A percentile compares a stretch with the other conserved stretches of the same genome.
These are phyloP conservation scores for Naganishia kalamii DNA, from an alignment of 768 basidiomycete species.

Conservation along the genomic window DNA sequence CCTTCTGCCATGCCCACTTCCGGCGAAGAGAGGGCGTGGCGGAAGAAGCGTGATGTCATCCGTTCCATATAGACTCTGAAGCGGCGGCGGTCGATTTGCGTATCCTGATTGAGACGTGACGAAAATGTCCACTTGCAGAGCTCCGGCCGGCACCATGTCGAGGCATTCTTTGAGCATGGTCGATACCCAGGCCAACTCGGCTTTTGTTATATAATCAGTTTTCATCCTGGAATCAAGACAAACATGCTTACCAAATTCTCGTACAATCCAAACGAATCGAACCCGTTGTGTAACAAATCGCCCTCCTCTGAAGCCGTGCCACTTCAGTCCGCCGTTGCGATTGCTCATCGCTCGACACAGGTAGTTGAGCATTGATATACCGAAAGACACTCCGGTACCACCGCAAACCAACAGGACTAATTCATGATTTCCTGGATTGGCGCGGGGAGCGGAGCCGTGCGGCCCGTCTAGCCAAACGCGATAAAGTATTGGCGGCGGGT, in stretches of 20 bases:
- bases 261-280: slow-evolving; percentile 68
- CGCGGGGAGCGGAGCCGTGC: slow-evolving; percentile 60
- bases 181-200: slow-evolving; percentile 72
- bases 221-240: too few species aligned
- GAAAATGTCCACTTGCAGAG: slow-evolving; percentile 64
- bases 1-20: slow-evolving; percentile 20
- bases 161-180: slow-evolving; percentile 60
- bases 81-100: slow-evolving; percentile 1
- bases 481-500: slow-evolving; percentile 49
- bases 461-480: slow-evolving; percentile 63
- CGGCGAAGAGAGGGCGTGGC: slow-evolving; percentile 41
- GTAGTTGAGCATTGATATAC: slow-evolving; percentile 61
- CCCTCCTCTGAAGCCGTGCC: slow-evolving; percentile 50
- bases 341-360: slow-evolving; percentile 57
- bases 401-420: slow-evolving; percentile 62
- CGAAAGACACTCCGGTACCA: slow-evolving; percentile 71
- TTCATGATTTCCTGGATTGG: slow-evolving; percentile 58
- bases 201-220: too few species aligned
- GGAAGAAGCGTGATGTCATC: slow-evolving; percentile 26
- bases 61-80: slow-evolving; percentile 9
- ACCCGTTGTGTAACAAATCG: slow-evolving; percentile 54
- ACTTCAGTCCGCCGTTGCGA: slow-evolving; percentile 49
- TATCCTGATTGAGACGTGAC: slow-evolving; percentile 53
- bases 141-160: slow-evolving; percentile 51
- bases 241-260: slow-evolving; percentile 61